These are phyloP conservation scores for Bromus sterilis DNA, from an alignment of 176 grass and related monocot species.

Conservation along the genomic window DNA sequence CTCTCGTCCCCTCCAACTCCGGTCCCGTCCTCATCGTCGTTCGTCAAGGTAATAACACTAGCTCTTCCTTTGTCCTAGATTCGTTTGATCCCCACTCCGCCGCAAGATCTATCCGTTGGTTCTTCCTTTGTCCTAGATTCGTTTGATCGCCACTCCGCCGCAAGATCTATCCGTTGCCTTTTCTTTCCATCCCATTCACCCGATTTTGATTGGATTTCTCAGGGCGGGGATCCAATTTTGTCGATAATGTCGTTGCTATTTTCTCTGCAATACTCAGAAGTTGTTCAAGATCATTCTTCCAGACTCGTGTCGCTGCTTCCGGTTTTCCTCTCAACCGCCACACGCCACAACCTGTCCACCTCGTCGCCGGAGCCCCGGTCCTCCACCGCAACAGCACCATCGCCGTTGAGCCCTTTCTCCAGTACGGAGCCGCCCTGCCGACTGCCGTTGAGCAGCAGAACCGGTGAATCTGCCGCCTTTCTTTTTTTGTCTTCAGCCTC, in stretches of 20 bases:
- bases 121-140: not conserved
- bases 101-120: not conserved
- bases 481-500: not conserved
- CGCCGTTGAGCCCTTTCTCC: not conserved
- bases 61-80: not conserved
- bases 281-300: not conserved
- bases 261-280: not conserved
- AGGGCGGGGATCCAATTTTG: not conserved
- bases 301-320: not conserved
- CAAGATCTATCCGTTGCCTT: not conserved
- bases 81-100: not conserved
- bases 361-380: not conserved
- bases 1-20: not conserved
- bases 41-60: conserved; percentile 8
- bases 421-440: not conserved
- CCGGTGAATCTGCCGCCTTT: not conserved
- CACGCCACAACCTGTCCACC: not conserved
- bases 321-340: not conserved
- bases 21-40: not conserved
- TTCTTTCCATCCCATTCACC: not conserved
- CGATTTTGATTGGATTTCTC: not conserved
- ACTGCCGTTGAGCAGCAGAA: not conserved
- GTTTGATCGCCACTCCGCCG: not conserved
- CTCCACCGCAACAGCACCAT: not conserved
- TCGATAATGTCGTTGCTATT: not conserved